These are phyloP conservation scores for Teunomyces funiuensis DNA, from an alignment of 805 yeast genomes.

Conservation along the genomic window DNA sequence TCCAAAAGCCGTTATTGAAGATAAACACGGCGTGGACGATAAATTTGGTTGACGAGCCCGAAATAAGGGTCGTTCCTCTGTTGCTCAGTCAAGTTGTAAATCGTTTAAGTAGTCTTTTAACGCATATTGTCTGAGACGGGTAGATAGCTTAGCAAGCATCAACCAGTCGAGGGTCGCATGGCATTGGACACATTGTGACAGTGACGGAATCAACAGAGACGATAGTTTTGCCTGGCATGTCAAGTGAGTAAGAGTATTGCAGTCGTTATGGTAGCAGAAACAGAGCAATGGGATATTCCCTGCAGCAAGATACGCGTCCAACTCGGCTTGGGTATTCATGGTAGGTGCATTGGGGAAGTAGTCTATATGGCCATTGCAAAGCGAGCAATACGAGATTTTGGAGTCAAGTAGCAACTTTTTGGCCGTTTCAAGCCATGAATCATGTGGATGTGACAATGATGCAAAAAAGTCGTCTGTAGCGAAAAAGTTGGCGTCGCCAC, in stretches of 20 bases:
- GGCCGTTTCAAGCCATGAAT: conserved; percentile 11
- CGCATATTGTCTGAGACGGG: conserved; percentile 19
- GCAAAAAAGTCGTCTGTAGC: not conserved
- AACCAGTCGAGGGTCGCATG: conserved; percentile 17
- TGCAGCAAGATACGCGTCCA: conserved; percentile 4
- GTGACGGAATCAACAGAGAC: conserved; percentile 3
- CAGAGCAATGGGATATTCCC: conserved; percentile 29
- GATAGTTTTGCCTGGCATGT: conserved; percentile 33
- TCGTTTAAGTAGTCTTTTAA: conserved; percentile 12
- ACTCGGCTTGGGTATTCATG: conserved; percentile 2
- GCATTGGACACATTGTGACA: conserved; percentile 19
- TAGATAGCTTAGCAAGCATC: conserved; percentile 19
- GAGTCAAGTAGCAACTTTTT: conserved; percentile 18
- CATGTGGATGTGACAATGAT: conserved; percentile 8
- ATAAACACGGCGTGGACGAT: conserved; percentile 51
- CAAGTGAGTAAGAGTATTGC: conserved; percentile 37
- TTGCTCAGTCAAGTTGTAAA: not conserved
- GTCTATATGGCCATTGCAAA: conserved; percentile 33
- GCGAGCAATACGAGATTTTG: conserved; percentile 21
- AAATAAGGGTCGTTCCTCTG: conserved; percentile 8
- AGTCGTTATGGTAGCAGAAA: conserved; percentile 31
- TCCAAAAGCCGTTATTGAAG: conserved; percentile 52
- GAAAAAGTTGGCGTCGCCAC: not conserved
- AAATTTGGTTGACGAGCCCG: conserved; percentile 8
- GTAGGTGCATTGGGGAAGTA: conserved; percentile 23